A percentile compares a stretch with the other conserved stretches of the same genome.
Evolutionary conservation across 1,284 basidiomycete species (phyloP).

Genomic region (Ceratorhiza oryzae-sativae): DNA sequence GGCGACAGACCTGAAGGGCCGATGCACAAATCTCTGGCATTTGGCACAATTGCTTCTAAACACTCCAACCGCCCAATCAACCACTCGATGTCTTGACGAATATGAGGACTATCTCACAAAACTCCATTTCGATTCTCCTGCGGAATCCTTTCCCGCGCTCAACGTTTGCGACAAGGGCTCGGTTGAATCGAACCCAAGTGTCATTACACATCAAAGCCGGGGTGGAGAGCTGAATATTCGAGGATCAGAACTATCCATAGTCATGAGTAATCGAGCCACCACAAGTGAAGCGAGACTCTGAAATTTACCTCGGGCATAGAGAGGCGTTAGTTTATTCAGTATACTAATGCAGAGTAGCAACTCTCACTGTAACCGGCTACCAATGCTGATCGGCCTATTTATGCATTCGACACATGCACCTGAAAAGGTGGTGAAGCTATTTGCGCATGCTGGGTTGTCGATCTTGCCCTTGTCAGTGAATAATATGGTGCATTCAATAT

Average conservation of each 20-base stretch:
- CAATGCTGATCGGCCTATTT: not conserved
- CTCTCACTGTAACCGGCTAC: slow-evolving; percentile 11
- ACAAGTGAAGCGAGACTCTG: not conserved
- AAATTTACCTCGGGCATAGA: not conserved
- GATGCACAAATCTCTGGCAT: slow-evolving; percentile 5
- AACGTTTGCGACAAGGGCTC: not conserved
- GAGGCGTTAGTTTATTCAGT: not conserved
- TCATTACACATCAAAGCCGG: not conserved
- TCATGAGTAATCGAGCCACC: not conserved
- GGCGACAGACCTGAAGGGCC: not conserved
- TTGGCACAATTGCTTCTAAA: slow-evolving; percentile 1
- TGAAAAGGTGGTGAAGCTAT: slow-evolving; percentile 6
- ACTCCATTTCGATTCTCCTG: not conserved
- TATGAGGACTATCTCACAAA: slow-evolving; percentile 1
- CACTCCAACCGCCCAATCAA: not conserved
- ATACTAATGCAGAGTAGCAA: slow-evolving; percentile 14
- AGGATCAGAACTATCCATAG: not conserved
- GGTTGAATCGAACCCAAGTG: not conserved
- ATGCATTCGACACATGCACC: slow-evolving; percentile 12
- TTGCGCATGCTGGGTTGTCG: slow-evolving; percentile 11
- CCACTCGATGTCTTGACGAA: slow-evolving; percentile 2
- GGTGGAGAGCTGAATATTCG: not conserved
- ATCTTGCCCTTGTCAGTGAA: slow-evolving; percentile 13
- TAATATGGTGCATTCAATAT: not conserved
- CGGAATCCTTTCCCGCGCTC: not conserved